Percentiles rank a stretch among this genome's conserved stretches.
Conservation (phyloP, 208 protist genomes). For the Trypanosoma mega region DNA sequence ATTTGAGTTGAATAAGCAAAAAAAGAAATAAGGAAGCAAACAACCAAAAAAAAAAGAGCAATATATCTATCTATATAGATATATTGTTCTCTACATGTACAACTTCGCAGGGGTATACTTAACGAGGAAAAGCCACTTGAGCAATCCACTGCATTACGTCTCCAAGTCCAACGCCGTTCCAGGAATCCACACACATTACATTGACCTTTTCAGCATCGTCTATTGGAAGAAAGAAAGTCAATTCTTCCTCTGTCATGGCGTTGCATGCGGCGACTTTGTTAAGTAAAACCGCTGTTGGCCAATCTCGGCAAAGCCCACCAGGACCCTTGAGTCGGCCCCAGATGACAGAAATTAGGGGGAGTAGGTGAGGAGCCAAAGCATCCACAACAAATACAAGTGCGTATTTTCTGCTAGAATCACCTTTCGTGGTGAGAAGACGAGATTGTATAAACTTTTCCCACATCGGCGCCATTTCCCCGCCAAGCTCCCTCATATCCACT, state of each 20-base stretch:
- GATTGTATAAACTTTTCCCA: slow-evolving; percentile 71
- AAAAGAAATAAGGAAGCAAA: not conserved
- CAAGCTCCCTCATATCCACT: slow-evolving; percentile 70
- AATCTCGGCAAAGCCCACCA: slow-evolving; percentile 40
- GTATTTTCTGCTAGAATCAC: slow-evolving; percentile 8
- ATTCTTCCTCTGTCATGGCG: slow-evolving; percentile 49
- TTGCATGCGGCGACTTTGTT: slow-evolving; percentile 52
- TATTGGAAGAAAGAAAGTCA: slow-evolving; percentile 30
- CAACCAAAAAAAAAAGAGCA: not conserved
- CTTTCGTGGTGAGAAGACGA: slow-evolving; percentile 16
- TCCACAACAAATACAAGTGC: slow-evolving; percentile 74
- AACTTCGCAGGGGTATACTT: not conserved
- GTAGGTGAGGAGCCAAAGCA: slow-evolving; percentile 49
- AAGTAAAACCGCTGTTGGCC: slow-evolving; percentile 56
- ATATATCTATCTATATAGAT: not conserved
- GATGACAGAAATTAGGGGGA: slow-evolving; percentile 39
- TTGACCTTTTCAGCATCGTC: not conserved
- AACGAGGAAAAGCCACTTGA: slow-evolving; percentile 10
- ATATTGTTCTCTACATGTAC: not conserved
- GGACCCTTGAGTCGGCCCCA: slow-evolving; percentile 37
- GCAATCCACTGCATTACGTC: slow-evolving; percentile 51
- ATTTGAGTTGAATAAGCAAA: not conserved
- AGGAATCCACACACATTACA: slow-evolving; percentile 68
- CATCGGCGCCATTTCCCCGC: slow-evolving; percentile 44
- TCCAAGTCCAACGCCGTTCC: slow-evolving; percentile 67